A percentile compares a stretch with the other conserved stretches of the same genome.
phyloP scores from a whole-genome alignment of 805 yeast genomes.

The Candida vartiovaarae region DNA sequence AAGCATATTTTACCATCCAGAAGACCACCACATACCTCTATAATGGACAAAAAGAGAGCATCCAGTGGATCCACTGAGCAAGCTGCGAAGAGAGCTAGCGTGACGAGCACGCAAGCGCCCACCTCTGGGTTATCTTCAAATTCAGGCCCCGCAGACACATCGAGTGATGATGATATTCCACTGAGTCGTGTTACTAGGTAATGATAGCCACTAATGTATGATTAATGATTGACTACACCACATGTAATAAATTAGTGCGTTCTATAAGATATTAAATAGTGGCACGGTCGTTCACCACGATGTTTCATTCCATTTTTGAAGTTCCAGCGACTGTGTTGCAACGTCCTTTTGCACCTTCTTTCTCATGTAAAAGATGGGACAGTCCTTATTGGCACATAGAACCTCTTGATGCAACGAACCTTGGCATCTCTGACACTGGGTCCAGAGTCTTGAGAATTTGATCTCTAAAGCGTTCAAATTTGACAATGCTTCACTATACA shows the following conservation, averaged over 20 bases:
- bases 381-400: constrained; percentile 88
- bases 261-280: not conserved
- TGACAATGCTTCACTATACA: constrained; percentile 76
- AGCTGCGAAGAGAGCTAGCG: constrained; percentile 4
- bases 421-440: constrained; percentile 96
- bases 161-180: constrained; percentile 6
- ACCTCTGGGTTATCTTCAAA: not conserved
- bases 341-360: constrained; percentile 41
- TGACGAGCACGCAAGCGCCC: not conserved
- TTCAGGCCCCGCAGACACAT: not conserved
- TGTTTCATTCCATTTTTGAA: constrained; percentile 34
- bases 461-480: constrained; percentile 75
- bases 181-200: not conserved
- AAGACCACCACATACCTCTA: constrained; percentile 5
- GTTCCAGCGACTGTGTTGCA: constrained; percentile 30
- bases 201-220: not conserved
- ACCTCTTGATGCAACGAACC: constrained; percentile 96
- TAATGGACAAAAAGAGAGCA: constrained; percentile 9
- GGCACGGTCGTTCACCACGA: constrained; percentile 14
- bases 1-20: constrained; percentile 8
- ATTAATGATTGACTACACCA: not conserved
- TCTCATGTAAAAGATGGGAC: constrained; percentile 97
- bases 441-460: constrained; percentile 87
- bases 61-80: not conserved
- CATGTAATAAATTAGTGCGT: too few relatives aligned